These are phyloP conservation scores for Kurtzmaniella natalensis DNA, from an alignment of 1,139 yeast genomes.

Conservation along the genomic window DNA sequence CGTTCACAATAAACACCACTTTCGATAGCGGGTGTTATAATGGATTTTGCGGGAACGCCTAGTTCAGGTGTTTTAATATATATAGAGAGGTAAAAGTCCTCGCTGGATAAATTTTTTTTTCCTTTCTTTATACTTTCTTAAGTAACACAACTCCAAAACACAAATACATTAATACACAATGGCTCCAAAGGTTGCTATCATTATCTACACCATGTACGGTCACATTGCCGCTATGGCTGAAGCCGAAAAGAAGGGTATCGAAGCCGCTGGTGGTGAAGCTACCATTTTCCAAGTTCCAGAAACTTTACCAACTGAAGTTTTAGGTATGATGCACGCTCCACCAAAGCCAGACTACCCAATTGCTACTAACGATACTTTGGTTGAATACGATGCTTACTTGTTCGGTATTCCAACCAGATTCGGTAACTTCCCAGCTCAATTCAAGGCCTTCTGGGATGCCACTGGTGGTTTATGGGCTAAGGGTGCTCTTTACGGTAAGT, in stretches of 20 bases:
- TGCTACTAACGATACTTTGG: conserved; percentile 57
- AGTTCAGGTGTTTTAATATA: too few species aligned
- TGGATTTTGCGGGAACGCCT: too few species aligned
- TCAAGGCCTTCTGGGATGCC: conserved; percentile 76
- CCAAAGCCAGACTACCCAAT: conserved; percentile 69
- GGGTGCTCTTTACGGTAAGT: conserved; percentile 72
- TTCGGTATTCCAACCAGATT: conserved; percentile 84
- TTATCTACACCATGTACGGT: conserved; percentile 80
- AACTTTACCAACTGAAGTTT: conserved; percentile 64
- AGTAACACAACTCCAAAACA: too few species aligned
- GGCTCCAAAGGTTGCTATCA: conserved; percentile 46
- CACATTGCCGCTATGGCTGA: conserved; percentile 69
- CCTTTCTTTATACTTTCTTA: conserved; percentile 1
- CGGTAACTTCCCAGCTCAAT: conserved; percentile 80
- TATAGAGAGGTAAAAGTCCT: too few species aligned
- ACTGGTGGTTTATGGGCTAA: conserved; percentile 82
- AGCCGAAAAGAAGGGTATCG: conserved; percentile 66
- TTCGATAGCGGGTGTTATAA: too few species aligned
- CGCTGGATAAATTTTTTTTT: too few species aligned
- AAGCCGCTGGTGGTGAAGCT: conserved; percentile 69
- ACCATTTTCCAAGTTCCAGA: conserved; percentile 77
- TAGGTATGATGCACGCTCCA: conserved; percentile 54
- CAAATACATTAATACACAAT: conserved; percentile 10
- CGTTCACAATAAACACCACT: too few species aligned
- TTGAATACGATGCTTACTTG: conserved; percentile 66